A percentile compares a stretch with the other conserved stretches of the same genome.
phyloP scores from a whole-genome alignment of 805 yeast genomes.

The Brettanomyces custersianus region DNA sequence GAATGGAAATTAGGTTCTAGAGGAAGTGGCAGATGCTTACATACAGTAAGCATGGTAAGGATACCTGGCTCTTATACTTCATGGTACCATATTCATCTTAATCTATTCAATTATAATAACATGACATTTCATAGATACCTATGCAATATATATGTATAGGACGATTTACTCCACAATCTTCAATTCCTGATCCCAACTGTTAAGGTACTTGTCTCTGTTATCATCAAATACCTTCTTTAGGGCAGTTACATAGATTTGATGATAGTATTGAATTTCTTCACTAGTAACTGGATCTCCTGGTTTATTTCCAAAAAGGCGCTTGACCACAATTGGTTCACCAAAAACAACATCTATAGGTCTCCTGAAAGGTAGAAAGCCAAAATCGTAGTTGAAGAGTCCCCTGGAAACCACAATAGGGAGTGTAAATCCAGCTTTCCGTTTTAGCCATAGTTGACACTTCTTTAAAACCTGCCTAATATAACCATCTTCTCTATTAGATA shows the following conservation, averaged over 20 bases:
- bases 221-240: conserved; percentile 54
- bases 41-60: too few relatives aligned
- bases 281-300: conserved; percentile 21
- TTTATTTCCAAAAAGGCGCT: conserved; percentile 11
- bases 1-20: too few relatives aligned
- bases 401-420: conserved; percentile 86
- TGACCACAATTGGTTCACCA: conserved; percentile 47
- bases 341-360: conserved; percentile 67
- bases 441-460: conserved; percentile 62
- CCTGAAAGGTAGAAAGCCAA: conserved; percentile 81
- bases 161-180: conserved; percentile 31
- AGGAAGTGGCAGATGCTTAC: too few relatives aligned
- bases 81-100: too few relatives aligned
- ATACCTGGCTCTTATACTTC: conserved; percentile 28
- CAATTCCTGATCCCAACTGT: conserved; percentile 37
- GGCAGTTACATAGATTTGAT: conserved; percentile 56
- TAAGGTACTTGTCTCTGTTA: conserved; percentile 43
- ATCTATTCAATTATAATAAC: too few relatives aligned
- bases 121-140: too few relatives aligned
- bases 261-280: conserved; percentile 57
- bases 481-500: conserved; percentile 14
- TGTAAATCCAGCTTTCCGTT: conserved; percentile 67
- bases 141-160: too few relatives aligned
- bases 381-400: conserved; percentile 84
- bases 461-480: conserved; percentile 31